Conservation (phyloP, 176 grass and related monocot genomes). For the Canna indica region DNA sequence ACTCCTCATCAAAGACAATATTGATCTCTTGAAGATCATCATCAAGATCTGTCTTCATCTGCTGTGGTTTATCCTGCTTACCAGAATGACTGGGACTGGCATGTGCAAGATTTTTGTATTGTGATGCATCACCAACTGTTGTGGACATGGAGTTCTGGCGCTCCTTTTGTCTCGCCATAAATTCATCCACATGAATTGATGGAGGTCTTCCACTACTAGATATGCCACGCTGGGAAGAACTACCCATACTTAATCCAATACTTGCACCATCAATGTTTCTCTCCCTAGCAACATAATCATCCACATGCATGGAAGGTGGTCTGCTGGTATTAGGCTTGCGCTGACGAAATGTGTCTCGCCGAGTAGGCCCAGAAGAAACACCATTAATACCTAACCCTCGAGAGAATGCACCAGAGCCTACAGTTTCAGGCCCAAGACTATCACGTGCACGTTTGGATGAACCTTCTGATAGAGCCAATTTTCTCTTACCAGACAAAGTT, state of each 20-base stretch:
- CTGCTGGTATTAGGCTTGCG: conserved; percentile 94
- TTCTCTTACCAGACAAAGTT: conserved; percentile 50
- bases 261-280: conserved; percentile 94
- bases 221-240: conserved; percentile 51
- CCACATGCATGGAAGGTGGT: conserved; percentile 99
- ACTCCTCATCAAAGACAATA: conserved; percentile 88
- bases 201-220: conserved; percentile 71
- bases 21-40: conserved; percentile 84
- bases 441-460: conserved; percentile 53
- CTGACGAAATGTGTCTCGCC: conserved; percentile 93
- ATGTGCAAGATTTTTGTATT: conserved; percentile 38
- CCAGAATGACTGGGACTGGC: conserved; percentile 40
- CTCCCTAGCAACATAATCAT: conserved; percentile 98
- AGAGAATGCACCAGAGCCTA: conserved; percentile 36
- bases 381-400: conserved; percentile 45
- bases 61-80: conserved; percentile 40
- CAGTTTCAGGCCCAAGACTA: conserved; percentile 47
- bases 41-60: conserved; percentile 59
- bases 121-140: conserved; percentile 40
- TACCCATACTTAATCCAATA: conserved; percentile 69
- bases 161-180: conserved; percentile 86
- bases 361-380: conserved; percentile 48
- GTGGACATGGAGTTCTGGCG: conserved; percentile 55
- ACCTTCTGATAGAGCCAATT: conserved; percentile 50
- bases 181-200: conserved; percentile 99